Base-by-base conservation (phyloP, 1,139 yeast species). In the Neolecta irregularis region DNA sequence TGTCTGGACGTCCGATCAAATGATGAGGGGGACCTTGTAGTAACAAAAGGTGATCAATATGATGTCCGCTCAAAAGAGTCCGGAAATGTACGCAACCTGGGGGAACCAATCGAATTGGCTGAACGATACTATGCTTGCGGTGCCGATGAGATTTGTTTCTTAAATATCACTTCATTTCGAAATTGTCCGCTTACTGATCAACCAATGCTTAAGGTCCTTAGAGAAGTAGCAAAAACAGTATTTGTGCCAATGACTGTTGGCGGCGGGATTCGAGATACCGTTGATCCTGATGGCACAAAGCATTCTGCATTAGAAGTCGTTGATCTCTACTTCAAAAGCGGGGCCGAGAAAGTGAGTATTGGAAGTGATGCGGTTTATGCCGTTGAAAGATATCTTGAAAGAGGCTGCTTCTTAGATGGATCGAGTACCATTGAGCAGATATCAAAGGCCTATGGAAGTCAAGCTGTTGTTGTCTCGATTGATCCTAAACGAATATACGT, bases 221-320 rank as follows among this genome's bases (percentile, higher is more conserved):
- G 68, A 43, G 62, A 64, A 41, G 79, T 96, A 0, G 92, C 94
- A 6, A 77, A 78, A 55, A 74, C 91, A 0, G 79, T 88, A 34
- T 88, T 88, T 58, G 98, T 88, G 9, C 98, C 98, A 4, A 64
- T 88, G 44, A 88, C 98, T 0, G 94, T 88, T 30, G 98, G 98
- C 30, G 98, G 98, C 37, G 98, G 98, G 34, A 88, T 88, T 44
- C 75, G 80, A 46, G 96, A 88, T 53, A 70, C 80, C 49, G 64
- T 67, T 21, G 96, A 88, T 48, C 92, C 93, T 0, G 78, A 68
- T 44, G 85, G 88, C 17, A 69, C 74, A 15, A 47, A 57, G 4
- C 72, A 80, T 11, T 74, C 93, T 6, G 96, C 98, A 0, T 68
- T 77, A 24, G 75, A 83, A 39, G 93, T 88, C 11, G 98, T 98